Base-by-base conservation (phyloP, 371 early-diverging fungal species). In the Nematocida homosporus region DNA sequence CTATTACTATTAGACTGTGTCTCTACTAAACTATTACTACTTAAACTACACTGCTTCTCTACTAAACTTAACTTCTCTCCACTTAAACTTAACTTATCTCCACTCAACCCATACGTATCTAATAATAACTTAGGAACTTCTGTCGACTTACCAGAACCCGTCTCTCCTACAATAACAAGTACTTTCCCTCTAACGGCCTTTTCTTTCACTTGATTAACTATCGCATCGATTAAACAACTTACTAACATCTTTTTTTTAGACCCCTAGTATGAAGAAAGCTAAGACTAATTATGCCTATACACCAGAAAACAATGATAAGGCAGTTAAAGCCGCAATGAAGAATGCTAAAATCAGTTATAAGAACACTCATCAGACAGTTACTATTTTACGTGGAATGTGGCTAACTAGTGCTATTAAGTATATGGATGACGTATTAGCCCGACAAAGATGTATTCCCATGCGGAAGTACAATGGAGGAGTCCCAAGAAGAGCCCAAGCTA, bases 371-470 rank as follows among this genome's bases (percentile, higher is more conserved):
- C 97, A 98, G 87, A 89, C 93, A 77, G 94, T 94, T 82, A 88
- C 86, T 81, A 92, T 93, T 82, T 88, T 98, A 85, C 87, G 89
- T 81, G 95, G 94, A 82, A 87, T 91, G 88, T 91, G 89, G 88
- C 87, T 95, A 77, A 84, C 85, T 79, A 91, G 94, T 88, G 95
- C 96, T 79, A 88, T 93, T 76, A 79, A 87, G 57, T 98, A 93
- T 89, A 89, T 98, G 67, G 87, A 89, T 68, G 93, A 92, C 85
- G 96, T 96, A 72, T 89, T 89, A 83, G 90, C 88, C 78, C 92
- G 92, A 88, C 94, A 94, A 89, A 93, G 91, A 86, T 89, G 89
- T 84, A 89, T 98, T 78, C 99, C 97, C 65, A 93, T 95, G 92
- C 89, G 92, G 77, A 89, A 92, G 82, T 96, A 91, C 89, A 87